These are phyloP conservation scores for Picea abies DNA, from an alignment of 83 land plant species.

Conservation along the genomic window DNA sequence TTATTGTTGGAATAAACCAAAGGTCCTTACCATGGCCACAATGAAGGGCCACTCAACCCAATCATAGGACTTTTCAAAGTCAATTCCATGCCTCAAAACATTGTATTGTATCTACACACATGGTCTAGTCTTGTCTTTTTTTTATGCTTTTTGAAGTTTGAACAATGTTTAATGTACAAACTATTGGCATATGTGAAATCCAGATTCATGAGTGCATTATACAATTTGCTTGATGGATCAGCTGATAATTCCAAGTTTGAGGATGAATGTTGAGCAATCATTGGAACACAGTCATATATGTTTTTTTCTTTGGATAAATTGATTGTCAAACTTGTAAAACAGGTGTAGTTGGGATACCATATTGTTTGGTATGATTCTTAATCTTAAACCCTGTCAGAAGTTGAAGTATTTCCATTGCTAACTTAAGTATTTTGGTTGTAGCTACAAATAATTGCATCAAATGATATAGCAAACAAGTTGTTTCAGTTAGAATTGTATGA, in stretches of 20 bases:
- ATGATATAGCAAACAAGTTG: constrained; percentile 81
- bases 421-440: constrained; percentile 21
- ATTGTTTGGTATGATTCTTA: neutral
- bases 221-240: constrained; percentile 82
- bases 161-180: too few species aligned
- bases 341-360: constrained; percentile 32
- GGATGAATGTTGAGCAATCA: constrained; percentile 38
- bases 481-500: constrained; percentile 77
- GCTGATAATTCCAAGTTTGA: constrained; percentile 89
- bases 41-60: too few species aligned
- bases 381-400: neutral
- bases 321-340: constrained; percentile 86
- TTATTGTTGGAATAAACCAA: too few species aligned
- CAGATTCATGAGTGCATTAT: constrained; percentile 74
- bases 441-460: constrained; percentile 77
- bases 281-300: constrained; percentile 94
- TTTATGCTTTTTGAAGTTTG: too few species aligned
- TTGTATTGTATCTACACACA: too few species aligned
- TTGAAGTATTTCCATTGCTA: neutral
- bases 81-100: too few species aligned
- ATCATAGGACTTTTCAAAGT: too few species aligned
- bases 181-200: too few species aligned
- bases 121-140: too few species aligned
- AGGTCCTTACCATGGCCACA: too few species aligned
- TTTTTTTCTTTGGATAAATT: constrained; percentile 90